Conservation (phyloP, 2,329 filamentous ascomycete species). For the Iodosphaeria phyllophila region DNA sequence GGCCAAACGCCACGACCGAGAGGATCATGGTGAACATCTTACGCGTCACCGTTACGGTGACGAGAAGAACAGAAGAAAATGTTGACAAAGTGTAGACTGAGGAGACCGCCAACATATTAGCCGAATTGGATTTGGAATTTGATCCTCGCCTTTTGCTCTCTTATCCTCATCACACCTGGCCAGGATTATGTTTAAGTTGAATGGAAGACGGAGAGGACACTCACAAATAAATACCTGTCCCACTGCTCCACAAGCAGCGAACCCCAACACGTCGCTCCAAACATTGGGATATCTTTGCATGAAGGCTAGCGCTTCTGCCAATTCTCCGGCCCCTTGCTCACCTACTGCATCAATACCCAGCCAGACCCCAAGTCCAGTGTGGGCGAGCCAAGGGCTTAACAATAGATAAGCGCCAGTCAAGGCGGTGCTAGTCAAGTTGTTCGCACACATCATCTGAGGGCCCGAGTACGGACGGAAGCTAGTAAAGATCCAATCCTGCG, state of each 20-base stretch:
- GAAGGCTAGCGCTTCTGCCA: conserved; percentile 63
- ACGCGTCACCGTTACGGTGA: conserved; percentile 90
- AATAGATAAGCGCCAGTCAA: conserved; percentile 64
- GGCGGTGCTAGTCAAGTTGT: conserved; percentile 72
- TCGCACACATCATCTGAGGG: conserved; percentile 98
- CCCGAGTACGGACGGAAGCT: conserved; percentile 67
- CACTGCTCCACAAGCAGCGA: conserved; percentile 75
- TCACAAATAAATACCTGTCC: conserved; percentile 90
- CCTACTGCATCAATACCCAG: conserved; percentile 46
- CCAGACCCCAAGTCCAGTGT: conserved; percentile 43
- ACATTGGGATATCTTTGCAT: conserved; percentile 64
- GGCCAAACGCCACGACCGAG: conserved; percentile 86
- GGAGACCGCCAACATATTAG: background rate
- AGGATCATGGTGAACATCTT: conserved; percentile 99
- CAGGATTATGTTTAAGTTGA: background rate
- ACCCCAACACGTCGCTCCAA: conserved; percentile 74
- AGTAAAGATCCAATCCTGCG: conserved; percentile 84
- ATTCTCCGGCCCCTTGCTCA: conserved; percentile 57
- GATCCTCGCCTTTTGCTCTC: too few species aligned
- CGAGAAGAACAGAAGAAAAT: conserved; percentile 79
- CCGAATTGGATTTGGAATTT: background rate
- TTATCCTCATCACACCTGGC: too few species aligned
- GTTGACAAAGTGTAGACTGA: conserved; percentile 76
- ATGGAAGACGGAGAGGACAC: conserved; percentile 10
- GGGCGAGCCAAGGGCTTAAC: conserved; percentile 60